phyloP scores from a whole-genome alignment of 208 protist genomes.

The Wallacemonas sp. region DNA sequence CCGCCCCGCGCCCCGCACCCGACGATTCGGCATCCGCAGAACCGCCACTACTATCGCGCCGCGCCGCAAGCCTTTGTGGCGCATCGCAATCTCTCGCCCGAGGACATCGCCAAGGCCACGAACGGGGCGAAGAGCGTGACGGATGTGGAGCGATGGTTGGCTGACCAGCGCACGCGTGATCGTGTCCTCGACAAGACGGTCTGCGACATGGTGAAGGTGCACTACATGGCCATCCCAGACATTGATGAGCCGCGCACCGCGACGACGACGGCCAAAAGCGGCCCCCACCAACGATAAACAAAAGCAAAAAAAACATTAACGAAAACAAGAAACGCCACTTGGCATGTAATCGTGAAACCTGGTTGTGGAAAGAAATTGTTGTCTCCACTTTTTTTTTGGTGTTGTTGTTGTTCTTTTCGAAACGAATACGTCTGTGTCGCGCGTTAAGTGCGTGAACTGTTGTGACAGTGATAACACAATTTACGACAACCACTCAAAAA shows the following conservation, averaged over 20 bases:
- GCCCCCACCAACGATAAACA: too few species aligned
- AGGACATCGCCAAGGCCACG: conserved; percentile 38
- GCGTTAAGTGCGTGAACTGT: too few species aligned
- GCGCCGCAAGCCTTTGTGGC: conserved; percentile 72
- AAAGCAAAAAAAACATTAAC: too few species aligned
- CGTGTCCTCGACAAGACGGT: conserved; percentile 58
- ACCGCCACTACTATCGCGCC: conserved; percentile 49
- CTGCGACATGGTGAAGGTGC: conserved; percentile 46
- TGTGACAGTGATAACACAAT: neutral
- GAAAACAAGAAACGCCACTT: too few species aligned
- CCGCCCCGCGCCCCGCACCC: conserved; percentile 19
- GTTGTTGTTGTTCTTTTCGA: conserved; percentile 5
- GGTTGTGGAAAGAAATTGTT: too few species aligned
- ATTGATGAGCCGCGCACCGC: neutral
- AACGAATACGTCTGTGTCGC: too few species aligned
- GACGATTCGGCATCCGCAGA: conserved; percentile 51
- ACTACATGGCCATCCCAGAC: conserved; percentile 6
- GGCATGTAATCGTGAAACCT: too few species aligned
- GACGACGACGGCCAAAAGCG: neutral
- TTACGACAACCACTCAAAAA: neutral
- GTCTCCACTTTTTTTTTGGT: too few species aligned
- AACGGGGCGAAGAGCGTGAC: conserved; percentile 20
- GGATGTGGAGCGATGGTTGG: conserved; percentile 65
- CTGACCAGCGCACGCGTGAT: conserved; percentile 63
- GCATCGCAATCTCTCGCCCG: conserved; percentile 40